Evolutionary conservation across 139 green algal species (phyloP), one percentile per base, ranked within the genome.

Genomic region (Tetratostichococcus sp.): DNA sequence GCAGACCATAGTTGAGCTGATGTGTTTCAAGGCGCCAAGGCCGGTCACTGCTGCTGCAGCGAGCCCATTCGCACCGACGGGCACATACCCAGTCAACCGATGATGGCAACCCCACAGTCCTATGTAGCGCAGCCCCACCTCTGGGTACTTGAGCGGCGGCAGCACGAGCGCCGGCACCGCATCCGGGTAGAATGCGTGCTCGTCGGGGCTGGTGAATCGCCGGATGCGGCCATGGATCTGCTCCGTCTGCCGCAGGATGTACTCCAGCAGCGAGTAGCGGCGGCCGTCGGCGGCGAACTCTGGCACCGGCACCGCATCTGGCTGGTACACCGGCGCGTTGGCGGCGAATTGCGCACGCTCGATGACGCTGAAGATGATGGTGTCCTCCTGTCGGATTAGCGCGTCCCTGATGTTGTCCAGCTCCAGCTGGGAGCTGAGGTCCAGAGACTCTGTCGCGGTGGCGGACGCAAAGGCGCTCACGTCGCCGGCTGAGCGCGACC

Each of bases 321-420:
- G 31, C 23, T 85, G 39, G 76, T 99, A 99, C 2, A 98, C 86
- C 0, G 86, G 35, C 0, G 75, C 62, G 77, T 99, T 98, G 33
- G 76, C 71, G 17, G 86, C 86, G 75, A 95, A 99, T 30, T 82
- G 96, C 8, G 93, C 86, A 0, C 96, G 80, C 82, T 98, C 94
- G n/a, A 98, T 97, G 33, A 99, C 79, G 30, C 75, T 82, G 81
- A 98, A 99, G 76, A 99, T 98, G 69, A 99, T 99, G 35, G 89
- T 98, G 86, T 99, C 96, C 77, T 99, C 95, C 83, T 96, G 92
- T 11, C 91, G 80, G 43, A 97, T 96, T 4, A 97, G 86, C 1
- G 81, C 79, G 73, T 87, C 78, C 19, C 94, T 86, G 59, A 98
- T 92, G 82, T 94, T 95, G 74, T 83, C 77, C 43, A 97, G 77